Evolutionary conservation across 352 stramenopile species (phyloP).

Genomic region (Phytophthora vignae): DNA sequence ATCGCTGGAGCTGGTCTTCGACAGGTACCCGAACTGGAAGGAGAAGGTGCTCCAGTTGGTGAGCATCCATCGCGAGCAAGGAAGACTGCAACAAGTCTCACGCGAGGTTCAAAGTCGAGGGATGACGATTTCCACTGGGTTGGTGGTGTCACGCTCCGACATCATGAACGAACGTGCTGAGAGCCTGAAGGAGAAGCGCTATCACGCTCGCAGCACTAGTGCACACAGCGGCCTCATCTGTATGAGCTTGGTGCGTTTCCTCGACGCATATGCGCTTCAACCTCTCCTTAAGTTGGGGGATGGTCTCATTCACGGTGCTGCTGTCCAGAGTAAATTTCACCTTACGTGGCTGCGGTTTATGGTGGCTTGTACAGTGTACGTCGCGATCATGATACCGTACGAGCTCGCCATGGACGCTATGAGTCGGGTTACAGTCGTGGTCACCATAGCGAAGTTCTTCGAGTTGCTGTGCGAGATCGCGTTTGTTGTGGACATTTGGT

Average conservation of each 20-base stretch:
- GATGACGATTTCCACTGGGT: constrained; percentile 6
- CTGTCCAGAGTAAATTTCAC: constrained; percentile 50
- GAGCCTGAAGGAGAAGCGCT: constrained; percentile 13
- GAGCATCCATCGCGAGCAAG: constrained; percentile 58
- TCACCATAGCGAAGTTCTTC: constrained; percentile 16
- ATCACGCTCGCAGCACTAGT: background rate
- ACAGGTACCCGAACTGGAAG: constrained; percentile 72
- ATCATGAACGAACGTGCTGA: constrained; percentile 30
- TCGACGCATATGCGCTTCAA: background rate
- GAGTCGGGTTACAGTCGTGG: constrained; percentile 10
- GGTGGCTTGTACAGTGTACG: constrained; percentile 40
- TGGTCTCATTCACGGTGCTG: constrained; percentile 28
- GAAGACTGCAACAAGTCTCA: constrained; percentile 31
- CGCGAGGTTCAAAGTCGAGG: constrained; percentile 11
- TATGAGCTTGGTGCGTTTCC: background rate
- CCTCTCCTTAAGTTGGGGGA: background rate
- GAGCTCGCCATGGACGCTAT: constrained; percentile 47
- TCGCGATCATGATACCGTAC: constrained; percentile 50
- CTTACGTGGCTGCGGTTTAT: constrained; percentile 47
- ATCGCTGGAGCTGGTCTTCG: constrained; percentile 69
- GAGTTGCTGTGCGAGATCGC: constrained; percentile 48
- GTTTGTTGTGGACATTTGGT: constrained; percentile 54
- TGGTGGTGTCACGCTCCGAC: constrained; percentile 17
- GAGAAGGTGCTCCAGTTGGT: constrained; percentile 65
- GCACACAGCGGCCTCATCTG: background rate